Evolutionary conservation across 2,329 filamentous ascomycete genomes (phyloP).

Genomic region (Phialocephala subalpina): DNA sequence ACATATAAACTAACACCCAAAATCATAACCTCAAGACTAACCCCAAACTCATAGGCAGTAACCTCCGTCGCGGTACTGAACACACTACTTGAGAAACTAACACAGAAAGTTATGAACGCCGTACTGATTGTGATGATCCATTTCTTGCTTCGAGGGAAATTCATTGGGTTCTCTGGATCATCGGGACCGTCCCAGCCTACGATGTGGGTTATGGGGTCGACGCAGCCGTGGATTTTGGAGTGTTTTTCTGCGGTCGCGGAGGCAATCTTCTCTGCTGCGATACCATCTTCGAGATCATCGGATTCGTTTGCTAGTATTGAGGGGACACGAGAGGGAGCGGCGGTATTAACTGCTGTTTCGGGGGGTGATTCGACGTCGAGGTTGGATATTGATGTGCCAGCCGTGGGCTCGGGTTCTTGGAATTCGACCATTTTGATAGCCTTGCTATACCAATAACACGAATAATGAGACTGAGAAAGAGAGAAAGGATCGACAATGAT

Average conservation of each 20-base stretch:
- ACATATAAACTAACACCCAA: conserved; percentile 53
- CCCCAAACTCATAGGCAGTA: conserved; percentile 52
- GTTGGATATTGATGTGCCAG: background rate
- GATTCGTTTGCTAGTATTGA: conserved; percentile 41
- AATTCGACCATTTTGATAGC: conserved; percentile 7
- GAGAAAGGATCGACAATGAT: background rate
- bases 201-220: conserved; percentile 23
- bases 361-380: background rate
- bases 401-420: background rate
- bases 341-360: conserved; percentile 28
- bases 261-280: conserved; percentile 40
- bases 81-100: conserved; percentile 35
- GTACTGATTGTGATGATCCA: conserved; percentile 31
- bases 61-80: conserved; percentile 37
- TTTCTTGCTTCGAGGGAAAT: conserved; percentile 33
- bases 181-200: conserved; percentile 34
- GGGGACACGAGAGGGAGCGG: conserved; percentile 17
- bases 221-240: conserved; percentile 9
- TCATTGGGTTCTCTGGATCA: conserved; percentile 33
- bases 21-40: conserved; percentile 46
- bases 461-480: background rate
- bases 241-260: background rate
- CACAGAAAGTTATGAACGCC: conserved; percentile 30
- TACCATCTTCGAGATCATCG: conserved; percentile 16
- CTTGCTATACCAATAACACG: background rate